Percentiles rank a stretch among this genome's conserved stretches.
Conservation (phyloP, 257 asterid genomes). For the Solanum pinnatisectum region DNA sequence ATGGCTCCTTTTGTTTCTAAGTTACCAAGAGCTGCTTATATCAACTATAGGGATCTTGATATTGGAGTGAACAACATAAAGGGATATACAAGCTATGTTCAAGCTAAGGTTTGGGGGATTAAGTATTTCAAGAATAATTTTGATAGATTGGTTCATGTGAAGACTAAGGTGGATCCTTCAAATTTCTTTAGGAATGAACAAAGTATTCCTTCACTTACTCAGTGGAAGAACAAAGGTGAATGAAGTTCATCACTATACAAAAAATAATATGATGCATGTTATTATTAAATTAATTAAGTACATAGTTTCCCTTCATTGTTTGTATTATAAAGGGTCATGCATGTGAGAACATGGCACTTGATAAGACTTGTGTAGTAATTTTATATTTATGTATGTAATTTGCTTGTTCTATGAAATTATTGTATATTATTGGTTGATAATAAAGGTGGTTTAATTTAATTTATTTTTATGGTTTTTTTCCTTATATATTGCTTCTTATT, state of each 20-base stretch:
- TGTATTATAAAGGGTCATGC: not conserved
- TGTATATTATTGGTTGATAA: not conserved
- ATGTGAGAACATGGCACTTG: not conserved
- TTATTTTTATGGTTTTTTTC: not conserved
- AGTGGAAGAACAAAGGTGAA: not conserved
- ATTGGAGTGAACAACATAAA: not conserved
- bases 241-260: not conserved
- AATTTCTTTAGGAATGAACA: slow-evolving; percentile 8
- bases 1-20: slow-evolving; percentile 3
- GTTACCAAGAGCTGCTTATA: not conserved
- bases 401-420: not conserved
- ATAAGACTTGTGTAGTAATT: not conserved
- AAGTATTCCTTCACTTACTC: slow-evolving; percentile 2
- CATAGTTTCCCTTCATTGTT: not conserved
- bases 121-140: slow-evolving; percentile 5
- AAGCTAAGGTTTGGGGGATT: slow-evolving; percentile 1
- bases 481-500: not conserved
- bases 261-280: not conserved
- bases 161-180: slow-evolving; percentile 2
- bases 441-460: not conserved
- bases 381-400: not conserved
- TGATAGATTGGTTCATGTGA: not conserved
- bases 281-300: not conserved
- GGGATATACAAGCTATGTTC: not conserved
- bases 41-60: slow-evolving; percentile 8